Conservation (phyloP, 2,329 filamentous ascomycete species). For the Venturia nashicola region DNA sequence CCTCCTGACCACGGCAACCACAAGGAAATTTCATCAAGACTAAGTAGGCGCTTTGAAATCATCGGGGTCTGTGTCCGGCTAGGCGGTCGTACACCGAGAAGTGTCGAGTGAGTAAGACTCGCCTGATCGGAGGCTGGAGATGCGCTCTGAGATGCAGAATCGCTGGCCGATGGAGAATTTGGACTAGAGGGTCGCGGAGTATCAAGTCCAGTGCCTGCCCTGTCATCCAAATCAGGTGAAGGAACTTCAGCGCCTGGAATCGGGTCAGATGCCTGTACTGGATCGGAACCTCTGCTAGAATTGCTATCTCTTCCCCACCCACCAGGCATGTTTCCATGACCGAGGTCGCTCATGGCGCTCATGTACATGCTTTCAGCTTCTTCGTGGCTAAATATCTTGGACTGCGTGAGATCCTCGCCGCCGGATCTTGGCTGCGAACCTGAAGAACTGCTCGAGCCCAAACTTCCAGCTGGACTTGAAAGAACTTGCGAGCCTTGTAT, state of each 20-base stretch:
- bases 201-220: not conserved
- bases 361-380: slow-evolving; percentile 82
- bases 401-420: slow-evolving; percentile 41
- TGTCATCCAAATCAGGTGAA: not conserved
- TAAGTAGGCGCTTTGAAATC: slow-evolving; percentile 3
- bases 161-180: not conserved
- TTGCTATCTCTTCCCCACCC: slow-evolving; percentile 6
- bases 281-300: slow-evolving; percentile 5
- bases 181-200: slow-evolving; percentile 8
- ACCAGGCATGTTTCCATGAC: slow-evolving; percentile 10
- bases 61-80: not conserved
- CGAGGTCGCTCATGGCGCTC: slow-evolving; percentile 46
- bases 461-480: not conserved
- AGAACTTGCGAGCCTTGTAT: not conserved
- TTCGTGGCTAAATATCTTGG: slow-evolving; percentile 60
- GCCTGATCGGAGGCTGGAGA: not conserved
- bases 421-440: not conserved
- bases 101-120: not conserved
- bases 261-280: not conserved
- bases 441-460: not conserved
- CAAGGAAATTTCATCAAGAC: slow-evolving; percentile 7
- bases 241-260: not conserved
- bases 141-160: not conserved
- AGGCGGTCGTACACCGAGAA: not conserved
- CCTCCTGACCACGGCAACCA: slow-evolving; percentile 8